Base-by-base conservation (phyloP, 805 yeast species). In the Priceomyces melissophilus region DNA sequence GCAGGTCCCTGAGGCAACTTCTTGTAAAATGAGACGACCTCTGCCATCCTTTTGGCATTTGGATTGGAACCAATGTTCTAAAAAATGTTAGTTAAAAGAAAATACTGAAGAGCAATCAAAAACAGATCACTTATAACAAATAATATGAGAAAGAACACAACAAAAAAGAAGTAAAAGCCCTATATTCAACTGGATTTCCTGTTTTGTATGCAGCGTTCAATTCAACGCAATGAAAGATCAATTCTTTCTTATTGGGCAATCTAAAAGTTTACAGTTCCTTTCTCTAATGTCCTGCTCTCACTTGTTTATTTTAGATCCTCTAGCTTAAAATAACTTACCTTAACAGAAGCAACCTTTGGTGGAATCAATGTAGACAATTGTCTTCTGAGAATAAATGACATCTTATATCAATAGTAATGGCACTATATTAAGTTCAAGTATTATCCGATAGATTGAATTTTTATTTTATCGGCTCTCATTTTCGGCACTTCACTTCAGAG, bases 301-400 rank as follows among this genome's bases (percentile, higher is more conserved):
- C 7, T 20, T 20, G 25, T 20, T 20, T 20, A 20, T 20, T 20
- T 20, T 20, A 20, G 4, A 20, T 5, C 8, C 8, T 20, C 25
- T 20, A 5, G 4, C 25, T 8, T 8, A 8, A 4, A 20, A 20
- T 20, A 20, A 32, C 90, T 58, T 78, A 84, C 91, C 71, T 83
- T 79, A 35, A 96, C 93, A 48, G 97, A 89, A 43, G 96, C 97
- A 63, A 91, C 83, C 91, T 91, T 91, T 67, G 99, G 99, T 57
- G 99, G 99, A 63, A 91, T 90, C 75, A 91, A 78, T 60, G 97
- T 85, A 52, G 98, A 89, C 68, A 91, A 79, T 58, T 84, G 84
- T 75, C 99, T 90, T 83, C 87, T 90, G 61, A 82, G 76, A 69
- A 89, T 76, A 75, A 82, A 85, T 61, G 93, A 85, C 95, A 86